Evolutionary conservation across 331 rosid species (phyloP).

Genomic region (Rosa hybrid): DNA sequence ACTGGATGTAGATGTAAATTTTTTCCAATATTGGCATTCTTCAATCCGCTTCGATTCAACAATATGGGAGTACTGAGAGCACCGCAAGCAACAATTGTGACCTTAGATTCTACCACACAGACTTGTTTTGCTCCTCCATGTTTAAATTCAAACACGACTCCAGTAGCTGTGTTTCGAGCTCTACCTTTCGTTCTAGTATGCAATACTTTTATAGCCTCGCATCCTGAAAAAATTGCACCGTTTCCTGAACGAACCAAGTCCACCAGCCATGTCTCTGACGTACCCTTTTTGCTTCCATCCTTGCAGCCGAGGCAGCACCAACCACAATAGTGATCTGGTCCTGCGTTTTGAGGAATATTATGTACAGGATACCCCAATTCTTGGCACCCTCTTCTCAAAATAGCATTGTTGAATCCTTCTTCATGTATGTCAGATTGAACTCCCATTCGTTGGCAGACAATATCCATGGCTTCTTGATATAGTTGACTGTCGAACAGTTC

Average conservation of each 20-base stretch:
- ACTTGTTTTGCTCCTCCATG: constrained; percentile 46
- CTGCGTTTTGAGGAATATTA: constrained; percentile 67
- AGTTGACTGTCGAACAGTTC: too few species aligned
- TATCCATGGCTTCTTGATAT: too few species aligned
- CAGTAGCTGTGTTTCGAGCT: constrained; percentile 42
- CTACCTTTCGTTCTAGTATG: constrained; percentile 47
- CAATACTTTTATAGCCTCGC: constrained; percentile 53
- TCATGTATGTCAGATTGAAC: too few species aligned
- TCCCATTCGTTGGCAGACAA: too few species aligned
- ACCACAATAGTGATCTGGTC: constrained; percentile 72
- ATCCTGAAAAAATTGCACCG: constrained; percentile 69
- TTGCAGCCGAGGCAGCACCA: constrained; percentile 86
- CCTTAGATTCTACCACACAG: constrained; percentile 72
- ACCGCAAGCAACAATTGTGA: constrained; percentile 79
- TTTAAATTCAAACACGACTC: constrained; percentile 54
- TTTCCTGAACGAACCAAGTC: constrained; percentile 74
- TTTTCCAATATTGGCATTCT: constrained; percentile 64
- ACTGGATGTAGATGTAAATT: constrained; percentile 86
- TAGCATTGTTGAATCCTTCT: too few species aligned
- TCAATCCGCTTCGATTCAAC: constrained; percentile 61
- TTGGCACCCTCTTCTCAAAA: constrained; percentile 68
- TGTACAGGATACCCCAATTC: constrained; percentile 65
- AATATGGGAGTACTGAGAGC: constrained; percentile 68
- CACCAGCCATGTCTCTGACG: constrained; percentile 79
- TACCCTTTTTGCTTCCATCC: constrained; percentile 73